phyloP scores from a whole-genome alignment of 75 land plant species.

The Picea glauca region DNA sequence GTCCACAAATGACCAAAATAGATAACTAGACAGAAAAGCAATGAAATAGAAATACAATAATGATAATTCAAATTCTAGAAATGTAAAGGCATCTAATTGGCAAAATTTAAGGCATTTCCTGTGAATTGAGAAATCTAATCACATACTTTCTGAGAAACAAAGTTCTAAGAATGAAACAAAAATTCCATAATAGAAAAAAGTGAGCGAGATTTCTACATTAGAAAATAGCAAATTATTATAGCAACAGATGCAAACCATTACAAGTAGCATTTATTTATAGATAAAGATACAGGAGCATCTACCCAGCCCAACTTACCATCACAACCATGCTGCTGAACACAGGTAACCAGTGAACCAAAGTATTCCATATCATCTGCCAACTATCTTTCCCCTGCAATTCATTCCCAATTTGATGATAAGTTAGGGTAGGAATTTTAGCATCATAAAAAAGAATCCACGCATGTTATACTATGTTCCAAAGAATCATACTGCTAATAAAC shows the following conservation, averaged over 20 bases:
- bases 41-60: too few relatives aligned
- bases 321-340: conserved; percentile 40
- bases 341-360: conserved; percentile 67
- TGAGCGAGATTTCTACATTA: background rate
- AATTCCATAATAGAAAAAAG: background rate
- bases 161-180: background rate
- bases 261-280: background rate
- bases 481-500: background rate
- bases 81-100: too few relatives aligned
- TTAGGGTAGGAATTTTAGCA: too few relatives aligned
- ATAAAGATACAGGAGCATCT: background rate
- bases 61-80: too few relatives aligned
- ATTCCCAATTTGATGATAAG: conserved; percentile 10
- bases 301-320: conserved; percentile 45
- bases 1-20: too few relatives aligned
- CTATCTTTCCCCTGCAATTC: conserved; percentile 32
- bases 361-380: conserved; percentile 76
- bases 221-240: background rate
- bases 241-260: background rate
- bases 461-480: too few relatives aligned
- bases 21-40: too few relatives aligned
- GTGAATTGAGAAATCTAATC: too few relatives aligned
- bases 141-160: too few relatives aligned
- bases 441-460: too few relatives aligned
- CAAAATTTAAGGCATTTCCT: too few relatives aligned